Evolutionary conservation across 2,329 filamentous ascomycete species (phyloP).

Genomic region (Cytospora chrysosperma): DNA sequence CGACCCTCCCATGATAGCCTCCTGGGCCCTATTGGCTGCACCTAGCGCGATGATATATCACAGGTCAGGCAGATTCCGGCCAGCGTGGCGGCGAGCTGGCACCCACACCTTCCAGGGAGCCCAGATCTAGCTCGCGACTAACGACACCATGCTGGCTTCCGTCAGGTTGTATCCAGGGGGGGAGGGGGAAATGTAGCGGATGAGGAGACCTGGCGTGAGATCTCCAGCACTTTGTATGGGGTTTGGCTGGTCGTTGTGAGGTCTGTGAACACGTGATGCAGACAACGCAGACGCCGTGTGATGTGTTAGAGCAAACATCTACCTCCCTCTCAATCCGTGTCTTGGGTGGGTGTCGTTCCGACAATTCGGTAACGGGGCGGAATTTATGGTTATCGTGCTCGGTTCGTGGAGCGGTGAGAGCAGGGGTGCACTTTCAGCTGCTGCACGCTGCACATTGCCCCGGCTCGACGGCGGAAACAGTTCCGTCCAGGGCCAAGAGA

Average conservation of each 20-base stretch:
- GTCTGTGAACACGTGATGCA: not conserved
- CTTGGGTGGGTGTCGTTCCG: no score
- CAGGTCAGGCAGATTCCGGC: slow-evolving; percentile 2
- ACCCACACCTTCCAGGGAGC: not conserved
- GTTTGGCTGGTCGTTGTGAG: not conserved
- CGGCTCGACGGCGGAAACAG: no score
- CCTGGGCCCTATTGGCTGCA: not conserved
- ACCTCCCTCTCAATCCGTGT: no score
- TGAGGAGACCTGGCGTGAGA: not conserved
- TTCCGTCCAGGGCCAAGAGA: no score
- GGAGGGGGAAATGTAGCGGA: not conserved
- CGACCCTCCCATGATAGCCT: not conserved
- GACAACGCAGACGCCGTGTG: no score
- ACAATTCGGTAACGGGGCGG: not conserved
- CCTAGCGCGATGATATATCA: slow-evolving; percentile 12
- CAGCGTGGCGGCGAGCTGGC: slow-evolving; percentile 11
- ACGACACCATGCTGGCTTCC: not conserved
- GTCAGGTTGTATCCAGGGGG: not conserved
- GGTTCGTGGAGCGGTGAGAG: not conserved
- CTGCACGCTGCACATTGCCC: not conserved
- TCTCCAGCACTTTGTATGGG: no score
- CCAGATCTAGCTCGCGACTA: not conserved
- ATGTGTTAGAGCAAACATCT: no score
- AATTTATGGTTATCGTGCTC: no score
- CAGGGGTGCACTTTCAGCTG: not conserved